phyloP scores from a whole-genome alignment of 2,329 filamentous ascomycete species.

The Arthroderma sp. region DNA sequence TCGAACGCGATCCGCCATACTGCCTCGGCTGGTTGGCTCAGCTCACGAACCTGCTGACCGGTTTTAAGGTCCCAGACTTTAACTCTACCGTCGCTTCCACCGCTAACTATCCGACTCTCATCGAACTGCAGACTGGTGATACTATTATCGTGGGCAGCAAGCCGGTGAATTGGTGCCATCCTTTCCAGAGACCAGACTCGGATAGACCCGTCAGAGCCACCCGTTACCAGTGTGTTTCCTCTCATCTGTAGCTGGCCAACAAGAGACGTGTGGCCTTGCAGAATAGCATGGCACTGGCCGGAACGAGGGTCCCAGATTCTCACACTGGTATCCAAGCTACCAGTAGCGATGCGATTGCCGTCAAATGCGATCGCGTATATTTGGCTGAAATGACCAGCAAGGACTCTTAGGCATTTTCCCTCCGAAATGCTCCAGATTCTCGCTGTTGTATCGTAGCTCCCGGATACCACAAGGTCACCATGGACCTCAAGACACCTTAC shows the following conservation, averaged over 20 bases:
- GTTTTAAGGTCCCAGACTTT: conserved; percentile 97
- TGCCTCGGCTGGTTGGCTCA: conserved; percentile 81
- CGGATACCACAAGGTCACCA: conserved; percentile 92
- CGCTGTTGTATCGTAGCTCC: conserved; percentile 93
- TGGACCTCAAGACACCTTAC: conserved; percentile 93
- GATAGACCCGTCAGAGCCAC: conserved; percentile 90
- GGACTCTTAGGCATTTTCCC: conserved; percentile 76
- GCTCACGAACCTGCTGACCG: conserved; percentile 76
- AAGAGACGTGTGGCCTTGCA: conserved; percentile 92
- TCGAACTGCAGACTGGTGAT: conserved; percentile 97
- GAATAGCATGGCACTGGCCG: conserved; percentile 75
- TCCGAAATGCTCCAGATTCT: conserved; percentile 97
- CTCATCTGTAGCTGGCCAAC: conserved; percentile 95
- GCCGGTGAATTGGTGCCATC: conserved; percentile 81
- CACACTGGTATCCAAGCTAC: conserved; percentile 91
- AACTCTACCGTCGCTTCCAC: conserved; percentile 91
- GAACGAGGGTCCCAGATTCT: conserved; percentile 89
- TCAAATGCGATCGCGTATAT: conserved; percentile 99
- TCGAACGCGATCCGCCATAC: conserved; percentile 98
- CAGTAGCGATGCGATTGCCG: conserved; percentile 81
- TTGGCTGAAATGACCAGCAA: conserved; percentile 92
- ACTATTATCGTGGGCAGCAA: conserved; percentile 95
- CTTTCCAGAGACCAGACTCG: conserved; percentile 88
- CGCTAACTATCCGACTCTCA: conserved; percentile 85
- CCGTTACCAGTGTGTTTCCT: conserved; percentile 85